These are phyloP conservation scores for Amaranthus palmeri DNA, from an alignment of 148 eudicot genomes.

Conservation along the genomic window DNA sequence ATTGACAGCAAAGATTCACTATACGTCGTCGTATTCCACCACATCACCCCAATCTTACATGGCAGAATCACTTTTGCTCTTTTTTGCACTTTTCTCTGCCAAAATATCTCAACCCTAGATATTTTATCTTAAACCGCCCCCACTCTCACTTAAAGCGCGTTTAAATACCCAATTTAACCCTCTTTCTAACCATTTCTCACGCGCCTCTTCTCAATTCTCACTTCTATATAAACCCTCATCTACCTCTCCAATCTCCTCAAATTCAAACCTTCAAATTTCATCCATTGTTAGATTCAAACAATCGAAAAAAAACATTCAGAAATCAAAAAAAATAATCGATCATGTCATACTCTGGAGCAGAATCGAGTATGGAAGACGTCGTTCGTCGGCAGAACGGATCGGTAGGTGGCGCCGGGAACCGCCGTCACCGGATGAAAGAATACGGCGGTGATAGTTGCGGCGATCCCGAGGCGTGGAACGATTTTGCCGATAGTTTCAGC, in stretches of 20 bases:
- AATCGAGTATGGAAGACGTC: conserved; percentile 28
- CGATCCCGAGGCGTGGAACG: conserved; percentile 53
- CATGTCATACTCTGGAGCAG: conserved; percentile 25
- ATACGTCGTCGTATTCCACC: conserved; percentile 11
- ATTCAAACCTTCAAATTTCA: background rate
- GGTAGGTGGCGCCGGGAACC: conserved; percentile 11
- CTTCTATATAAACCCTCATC: conserved; percentile 20
- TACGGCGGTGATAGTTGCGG: conserved; percentile 20
- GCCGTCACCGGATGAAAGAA: conserved; percentile 7
- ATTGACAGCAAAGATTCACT: too few relatives aligned
- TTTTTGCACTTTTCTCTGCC: conserved; percentile 16
- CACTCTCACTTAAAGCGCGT: conserved; percentile 20
- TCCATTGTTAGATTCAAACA: too few relatives aligned
- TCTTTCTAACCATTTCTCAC: conserved; percentile 3
- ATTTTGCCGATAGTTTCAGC: conserved; percentile 38
- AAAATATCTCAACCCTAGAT: conserved; percentile 21
- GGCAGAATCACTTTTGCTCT: conserved; percentile 13
- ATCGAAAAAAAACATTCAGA: background rate
- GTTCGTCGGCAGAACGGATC: background rate
- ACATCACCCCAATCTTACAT: conserved; percentile 13
- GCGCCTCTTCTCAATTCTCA: conserved; percentile 7
- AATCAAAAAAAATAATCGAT: background rate
- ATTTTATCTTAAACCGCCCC: conserved; percentile 13
- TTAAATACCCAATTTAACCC: background rate
- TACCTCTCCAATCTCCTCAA: background rate